These are phyloP conservation scores for Cydonia oblonga DNA, from an alignment of 331 rosid genomes.

Conservation along the genomic window DNA sequence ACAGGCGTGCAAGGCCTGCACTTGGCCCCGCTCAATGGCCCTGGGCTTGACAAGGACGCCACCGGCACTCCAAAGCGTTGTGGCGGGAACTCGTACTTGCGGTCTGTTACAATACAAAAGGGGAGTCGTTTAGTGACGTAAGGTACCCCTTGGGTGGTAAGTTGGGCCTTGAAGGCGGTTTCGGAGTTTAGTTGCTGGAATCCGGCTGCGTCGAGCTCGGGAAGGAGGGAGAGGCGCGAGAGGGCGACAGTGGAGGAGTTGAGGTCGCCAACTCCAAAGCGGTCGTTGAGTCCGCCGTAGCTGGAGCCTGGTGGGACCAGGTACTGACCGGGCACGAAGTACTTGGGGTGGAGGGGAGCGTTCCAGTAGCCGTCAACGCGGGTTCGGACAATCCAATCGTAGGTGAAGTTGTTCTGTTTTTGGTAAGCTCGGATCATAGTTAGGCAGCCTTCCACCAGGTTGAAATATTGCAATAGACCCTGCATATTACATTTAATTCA, in stretches of 20 bases:
- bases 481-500: slow-evolving; percentile 1
- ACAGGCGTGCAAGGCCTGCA: slow-evolving; percentile 68
- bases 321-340: slow-evolving; percentile 43
- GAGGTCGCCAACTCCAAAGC: slow-evolving; percentile 71
- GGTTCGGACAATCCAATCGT: slow-evolving; percentile 87
- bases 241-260: slow-evolving; percentile 57
- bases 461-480: slow-evolving; percentile 83
- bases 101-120: slow-evolving; percentile 69
- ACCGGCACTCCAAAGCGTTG: slow-evolving; percentile 68
- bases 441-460: slow-evolving; percentile 79
- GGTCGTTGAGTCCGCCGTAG: slow-evolving; percentile 86
- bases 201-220: slow-evolving; percentile 47
- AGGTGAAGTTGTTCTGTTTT: slow-evolving; percentile 35
- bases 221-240: slow-evolving; percentile 61
- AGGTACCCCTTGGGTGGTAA: slow-evolving; percentile 33
- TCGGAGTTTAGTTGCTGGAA: slow-evolving; percentile 61
- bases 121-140: slow-evolving; percentile 40
- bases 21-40: slow-evolving; percentile 80
- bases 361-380: slow-evolving; percentile 90
- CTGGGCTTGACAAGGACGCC: slow-evolving; percentile 55
- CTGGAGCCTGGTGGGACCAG: slow-evolving; percentile 75
- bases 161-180: slow-evolving; percentile 69
- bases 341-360: slow-evolving; percentile 44
- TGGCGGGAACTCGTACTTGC: slow-evolving; percentile 60
- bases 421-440: slow-evolving; percentile 48